Evolutionary conservation across 1,139 yeast species (phyloP), one percentile per base, ranked within the genome.

Genomic region (Candida labiduridarum): DNA sequence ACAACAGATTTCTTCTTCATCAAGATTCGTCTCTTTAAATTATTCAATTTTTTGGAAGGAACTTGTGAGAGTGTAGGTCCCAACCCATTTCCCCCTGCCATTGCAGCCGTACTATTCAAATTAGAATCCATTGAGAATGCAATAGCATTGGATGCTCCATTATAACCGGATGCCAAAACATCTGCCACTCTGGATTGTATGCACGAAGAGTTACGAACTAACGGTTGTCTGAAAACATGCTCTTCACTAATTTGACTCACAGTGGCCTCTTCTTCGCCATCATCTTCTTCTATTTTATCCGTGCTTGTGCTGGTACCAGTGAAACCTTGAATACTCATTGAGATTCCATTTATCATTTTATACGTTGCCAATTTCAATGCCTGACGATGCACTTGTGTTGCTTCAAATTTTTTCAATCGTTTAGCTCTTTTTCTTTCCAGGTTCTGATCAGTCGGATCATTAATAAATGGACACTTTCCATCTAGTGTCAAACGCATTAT

Each of bases 401-500:
- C 76, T 48, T 72, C 76, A 51, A 72, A 74, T 55, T 74, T 76
- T 50, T 68, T 76, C 40, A 61, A 45, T 45, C 81, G 65, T 55
- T 77, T 69, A 38, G 65, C 56, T 53, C 63, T 68, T 54, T 73
- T 74, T 39, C 77, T 63, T 34, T 74, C 78, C 58, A 64, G 65
- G 55, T 72, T 71, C 33, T 71, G 78, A 36, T 74, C 78, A 1
- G 68, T 56, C 4, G 63, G 65, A 60, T 83, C 87, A 47, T 75
- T 73, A 9, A 83, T 73, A 64, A 87, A 87, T 1, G 95, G 95
- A 56, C 92, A 87, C 58, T 84, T 79, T 2, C 92, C 94, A 71
- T 73, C 85, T 59, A 73, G 76, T 53, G 83, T 80, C 52, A 71
- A 63, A 59, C 69, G 72, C 54, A 72, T 70, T 54, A 59, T 66